Evolutionary conservation across 192 early-diverging fungal species (phyloP), one percentile per base, ranked within the genome.

Genomic region (Martensiomyces pterosporus): DNA sequence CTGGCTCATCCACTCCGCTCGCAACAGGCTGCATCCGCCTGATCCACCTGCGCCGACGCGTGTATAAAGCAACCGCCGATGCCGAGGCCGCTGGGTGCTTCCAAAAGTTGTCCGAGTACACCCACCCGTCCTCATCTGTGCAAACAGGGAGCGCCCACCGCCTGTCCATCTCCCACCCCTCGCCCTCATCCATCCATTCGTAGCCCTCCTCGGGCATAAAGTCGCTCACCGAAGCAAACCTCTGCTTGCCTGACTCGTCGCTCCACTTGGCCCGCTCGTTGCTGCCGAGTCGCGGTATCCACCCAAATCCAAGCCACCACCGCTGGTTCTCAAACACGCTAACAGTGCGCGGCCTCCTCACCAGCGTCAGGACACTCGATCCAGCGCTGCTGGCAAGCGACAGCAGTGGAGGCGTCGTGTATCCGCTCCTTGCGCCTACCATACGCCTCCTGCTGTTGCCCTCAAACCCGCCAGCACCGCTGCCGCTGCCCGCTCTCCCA

Each of bases 261-360:
- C 75, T 78, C 86, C 86, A 88, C 43, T 69, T 66, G 26, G 72
- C 50, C 12, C 86, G 77, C 56, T 89, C 87, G 33, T 61, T 64
- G 37, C 63, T 64, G 27, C 85, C 67, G 18, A 87, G 73, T 10
- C 79, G 75, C 19, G 82, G 80, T 13, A 89, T 78, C 80, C 80
- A 89, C 6, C 85, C 87, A 10, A 85, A 77, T 9, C 83, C 84
- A 12, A 81, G 67, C 83, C 83, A 89, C 86, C 86, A 89, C 26
- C 87, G 76, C 66, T 89, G 83, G 73, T 89, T 87, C 68, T 89
- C 85, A 64, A 75, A 86, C 27, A 74, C 70, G 36, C 63, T 62
- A 39, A 66, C 70, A 38, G 46, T 49, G n/a, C 58, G 63, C 5
- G 58, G 40, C 27, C 55, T 49, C 10, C 63, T 53, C 50, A 57